Conservation (phyloP, 164 flowering plant genomes). For the Kalanchoe fedtschenkoi region DNA sequence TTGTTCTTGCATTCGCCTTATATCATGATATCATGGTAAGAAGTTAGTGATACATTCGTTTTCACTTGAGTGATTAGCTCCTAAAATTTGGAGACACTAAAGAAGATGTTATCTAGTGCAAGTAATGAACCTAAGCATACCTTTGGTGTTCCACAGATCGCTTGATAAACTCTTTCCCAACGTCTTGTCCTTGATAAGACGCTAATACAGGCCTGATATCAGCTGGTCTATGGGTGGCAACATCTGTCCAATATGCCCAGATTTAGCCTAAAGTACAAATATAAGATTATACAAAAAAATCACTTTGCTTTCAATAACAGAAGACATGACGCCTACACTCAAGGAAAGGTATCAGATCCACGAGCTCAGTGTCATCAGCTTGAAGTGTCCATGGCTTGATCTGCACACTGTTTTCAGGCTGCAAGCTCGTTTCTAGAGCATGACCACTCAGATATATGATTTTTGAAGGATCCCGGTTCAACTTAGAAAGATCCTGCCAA, state of each 20-base stretch:
- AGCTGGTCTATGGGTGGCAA: conserved; percentile 65
- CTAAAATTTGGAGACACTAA: not conserved
- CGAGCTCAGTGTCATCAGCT: conserved; percentile 56
- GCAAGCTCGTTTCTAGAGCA: conserved; percentile 65
- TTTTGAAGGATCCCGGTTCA: conserved; percentile 75
- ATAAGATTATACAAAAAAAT: not conserved
- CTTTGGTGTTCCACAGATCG: conserved; percentile 73
- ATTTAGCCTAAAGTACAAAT: not conserved
- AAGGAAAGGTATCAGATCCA: conserved; percentile 86
- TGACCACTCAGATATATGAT: conserved; percentile 77
- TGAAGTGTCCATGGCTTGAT: conserved; percentile 79
- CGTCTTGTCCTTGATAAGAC: conserved; percentile 69
- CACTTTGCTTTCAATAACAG: not conserved
- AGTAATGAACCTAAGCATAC: conserved; percentile 21
- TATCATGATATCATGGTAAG: conserved; percentile 3
- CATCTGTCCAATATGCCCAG: conserved; percentile 36
- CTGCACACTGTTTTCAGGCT: conserved; percentile 66
- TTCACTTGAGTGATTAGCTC: not conserved
- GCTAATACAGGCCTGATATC: conserved; percentile 77
- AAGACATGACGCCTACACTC: conserved; percentile 45
- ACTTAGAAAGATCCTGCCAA: conserved; percentile 72
- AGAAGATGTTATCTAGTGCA: not conserved
- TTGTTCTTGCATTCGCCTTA: conserved; percentile 69
- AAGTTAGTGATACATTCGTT: not conserved
- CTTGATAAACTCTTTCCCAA: conserved; percentile 71